These are phyloP conservation scores for Adansonia grandidieri DNA, from an alignment of 441 rosid species.

Conservation along the genomic window DNA sequence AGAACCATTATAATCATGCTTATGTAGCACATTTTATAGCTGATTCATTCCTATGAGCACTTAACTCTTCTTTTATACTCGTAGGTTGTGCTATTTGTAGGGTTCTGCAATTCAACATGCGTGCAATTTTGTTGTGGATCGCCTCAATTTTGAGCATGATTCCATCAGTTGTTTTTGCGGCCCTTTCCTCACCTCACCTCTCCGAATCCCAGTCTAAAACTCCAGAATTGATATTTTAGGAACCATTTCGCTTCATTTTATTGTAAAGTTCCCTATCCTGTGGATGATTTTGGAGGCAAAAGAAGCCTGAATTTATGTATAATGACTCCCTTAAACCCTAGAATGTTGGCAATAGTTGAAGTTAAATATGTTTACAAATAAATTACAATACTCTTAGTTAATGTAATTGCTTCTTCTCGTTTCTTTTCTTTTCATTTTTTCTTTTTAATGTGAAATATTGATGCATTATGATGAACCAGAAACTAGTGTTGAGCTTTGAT, in stretches of 20 bases:
- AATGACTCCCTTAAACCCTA: neutral
- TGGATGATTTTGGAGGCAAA: slow-evolving; percentile 7
- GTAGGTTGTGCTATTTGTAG: neutral
- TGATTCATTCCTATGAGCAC: neutral
- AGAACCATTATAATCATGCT: neutral
- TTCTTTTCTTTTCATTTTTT: neutral
- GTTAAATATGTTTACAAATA: neutral
- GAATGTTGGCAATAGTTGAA: neutral
- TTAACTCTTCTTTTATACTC: neutral
- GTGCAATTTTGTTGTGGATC: neutral
- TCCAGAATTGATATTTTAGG: neutral
- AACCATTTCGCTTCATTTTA: slow-evolving; percentile 4
- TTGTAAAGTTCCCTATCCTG: neutral
- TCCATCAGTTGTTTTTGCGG: slow-evolving; percentile 5
- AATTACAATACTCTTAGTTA: neutral
- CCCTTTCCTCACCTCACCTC: slow-evolving; percentile 4
- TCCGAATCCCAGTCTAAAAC: no score
- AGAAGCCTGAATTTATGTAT: slow-evolving; percentile 1
- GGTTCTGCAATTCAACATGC: neutral
- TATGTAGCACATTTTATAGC: neutral
- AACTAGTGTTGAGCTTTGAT: neutral
- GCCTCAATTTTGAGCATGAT: neutral
- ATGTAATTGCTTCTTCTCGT: neutral
- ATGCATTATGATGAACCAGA: neutral
- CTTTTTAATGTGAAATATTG: no score